Percentiles rank a stretch among this genome's conserved stretches.
phyloP scores from a whole-genome alignment of 768 basidiomycete species.

The Boletus vermiculosoides region DNA sequence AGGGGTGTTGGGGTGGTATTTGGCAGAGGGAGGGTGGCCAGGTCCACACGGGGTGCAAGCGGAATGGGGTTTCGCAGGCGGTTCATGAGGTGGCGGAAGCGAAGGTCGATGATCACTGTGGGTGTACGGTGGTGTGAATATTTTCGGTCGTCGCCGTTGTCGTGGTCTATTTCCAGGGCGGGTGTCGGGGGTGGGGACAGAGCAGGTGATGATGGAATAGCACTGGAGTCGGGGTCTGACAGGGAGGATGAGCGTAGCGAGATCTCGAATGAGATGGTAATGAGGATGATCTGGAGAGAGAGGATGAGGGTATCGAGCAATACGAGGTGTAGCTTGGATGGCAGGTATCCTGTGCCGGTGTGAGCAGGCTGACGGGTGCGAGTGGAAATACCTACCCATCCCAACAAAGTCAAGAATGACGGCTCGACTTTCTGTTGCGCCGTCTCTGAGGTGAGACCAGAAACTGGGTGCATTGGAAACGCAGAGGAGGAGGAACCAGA shows the following conservation, averaged over 20 bases:
- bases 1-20: slow-evolving; percentile 57
- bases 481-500: slow-evolving; percentile 60
- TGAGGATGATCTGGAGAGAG: slow-evolving; percentile 61
- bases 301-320: slow-evolving; percentile 68
- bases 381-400: slow-evolving; percentile 49
- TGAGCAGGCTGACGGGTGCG: slow-evolving; percentile 10
- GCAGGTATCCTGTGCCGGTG: slow-evolving; percentile 45
- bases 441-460: slow-evolving; percentile 57
- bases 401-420: slow-evolving; percentile 80
- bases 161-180: slow-evolving; percentile 25
- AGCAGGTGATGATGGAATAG: slow-evolving; percentile 29
- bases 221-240: slow-evolving; percentile 42
- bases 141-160: slow-evolving; percentile 19
- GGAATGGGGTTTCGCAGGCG: slow-evolving; percentile 58
- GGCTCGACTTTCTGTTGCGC: slow-evolving; percentile 54
- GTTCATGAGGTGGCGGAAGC: slow-evolving; percentile 48
- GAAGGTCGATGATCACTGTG: slow-evolving; percentile 64
- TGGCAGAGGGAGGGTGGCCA: slow-evolving; percentile 52
- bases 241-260: slow-evolving; percentile 39
- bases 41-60: slow-evolving; percentile 27
- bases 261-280: slow-evolving; percentile 66
- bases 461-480: slow-evolving; percentile 58
- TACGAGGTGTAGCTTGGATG: slow-evolving; percentile 67
- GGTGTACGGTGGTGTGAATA: slow-evolving; percentile 28
- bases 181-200: slow-evolving; percentile 21